Evolutionary conservation across 257 asterid genomes (phyloP).

Genomic region (Jasminum sambac): DNA sequence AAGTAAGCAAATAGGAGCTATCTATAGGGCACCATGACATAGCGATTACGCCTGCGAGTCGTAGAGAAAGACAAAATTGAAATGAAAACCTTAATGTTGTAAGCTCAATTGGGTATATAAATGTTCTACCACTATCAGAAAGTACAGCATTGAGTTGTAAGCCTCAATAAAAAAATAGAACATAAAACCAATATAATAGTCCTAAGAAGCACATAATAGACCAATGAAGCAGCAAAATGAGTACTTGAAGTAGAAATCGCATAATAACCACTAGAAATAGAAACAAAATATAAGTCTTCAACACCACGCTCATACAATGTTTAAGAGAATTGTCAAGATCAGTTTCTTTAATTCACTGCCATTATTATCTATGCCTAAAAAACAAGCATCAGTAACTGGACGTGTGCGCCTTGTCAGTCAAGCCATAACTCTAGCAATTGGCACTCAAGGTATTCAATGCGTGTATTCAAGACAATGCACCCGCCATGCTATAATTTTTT

Average conservation of each 20-base stretch:
- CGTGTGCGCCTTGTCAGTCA: neutral
- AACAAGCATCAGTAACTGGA: neutral
- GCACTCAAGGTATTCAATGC: neutral
- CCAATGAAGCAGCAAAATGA: neutral
- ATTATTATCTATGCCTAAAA: neutral
- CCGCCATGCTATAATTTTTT: neutral
- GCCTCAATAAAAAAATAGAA: neutral
- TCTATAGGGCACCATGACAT: conserved; percentile 99
- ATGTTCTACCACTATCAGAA: neutral
- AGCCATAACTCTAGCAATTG: neutral
- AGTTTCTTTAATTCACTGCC: neutral
- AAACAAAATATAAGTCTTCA: neutral
- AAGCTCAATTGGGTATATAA: neutral
- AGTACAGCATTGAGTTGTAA: neutral
- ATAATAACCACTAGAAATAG: neutral
- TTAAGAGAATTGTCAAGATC: neutral
- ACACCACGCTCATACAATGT: neutral
- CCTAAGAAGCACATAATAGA: neutral
- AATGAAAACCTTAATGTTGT: neutral
- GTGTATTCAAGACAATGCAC: neutral
- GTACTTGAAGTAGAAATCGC: neutral
- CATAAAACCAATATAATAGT: neutral
- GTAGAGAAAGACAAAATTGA: conserved; percentile 2
- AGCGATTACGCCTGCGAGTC: conserved; percentile 78
- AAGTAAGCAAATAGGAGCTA: conserved; percentile 87